Percentiles rank a stretch among this genome's conserved stretches.
Evolutionary conservation across 106 monocot genomes (phyloP).

Genomic region (Chionographis japonica): DNA sequence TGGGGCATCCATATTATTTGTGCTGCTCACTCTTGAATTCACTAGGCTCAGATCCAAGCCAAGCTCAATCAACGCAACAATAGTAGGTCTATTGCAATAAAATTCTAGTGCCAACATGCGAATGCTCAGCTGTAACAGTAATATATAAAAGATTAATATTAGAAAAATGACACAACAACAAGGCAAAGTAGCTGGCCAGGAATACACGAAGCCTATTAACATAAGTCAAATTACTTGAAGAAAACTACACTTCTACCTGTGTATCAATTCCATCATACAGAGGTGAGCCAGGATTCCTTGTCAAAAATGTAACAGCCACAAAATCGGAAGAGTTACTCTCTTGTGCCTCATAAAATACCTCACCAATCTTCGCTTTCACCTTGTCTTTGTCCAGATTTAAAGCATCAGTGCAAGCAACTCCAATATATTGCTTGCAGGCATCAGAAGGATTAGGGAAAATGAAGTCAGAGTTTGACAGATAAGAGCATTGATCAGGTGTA

Average conservation of each 20-base stretch:
- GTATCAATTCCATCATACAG: slow-evolving; percentile 87
- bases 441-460: slow-evolving; percentile 11
- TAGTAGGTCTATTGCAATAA: slow-evolving; percentile 86
- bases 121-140: slow-evolving; percentile 75
- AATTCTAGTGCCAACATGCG: slow-evolving; percentile 84
- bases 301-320: slow-evolving; percentile 69
- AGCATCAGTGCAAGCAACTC: slow-evolving; percentile 10
- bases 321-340: slow-evolving; percentile 69
- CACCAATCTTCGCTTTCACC: slow-evolving; percentile 35
- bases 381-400: slow-evolving; percentile 25
- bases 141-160: neutral
- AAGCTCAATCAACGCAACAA: slow-evolving; percentile 86
- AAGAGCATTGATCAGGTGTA: slow-evolving; percentile 43
- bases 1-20: slow-evolving; percentile 15
- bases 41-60: slow-evolving; percentile 62
- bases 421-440: slow-evolving; percentile 17
- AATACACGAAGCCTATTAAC: neutral
- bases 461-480: slow-evolving; percentile 23
- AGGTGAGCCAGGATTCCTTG: slow-evolving; percentile 69
- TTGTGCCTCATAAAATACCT: slow-evolving; percentile 79
- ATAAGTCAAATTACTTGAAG: neutral
- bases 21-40: slow-evolving; percentile 25
- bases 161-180: neutral
- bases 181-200: neutral
- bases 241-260: slow-evolving; percentile 37